Base-by-base conservation (phyloP, 2,329 filamentous ascomycete species). In the Colletotrichum karsti region DNA sequence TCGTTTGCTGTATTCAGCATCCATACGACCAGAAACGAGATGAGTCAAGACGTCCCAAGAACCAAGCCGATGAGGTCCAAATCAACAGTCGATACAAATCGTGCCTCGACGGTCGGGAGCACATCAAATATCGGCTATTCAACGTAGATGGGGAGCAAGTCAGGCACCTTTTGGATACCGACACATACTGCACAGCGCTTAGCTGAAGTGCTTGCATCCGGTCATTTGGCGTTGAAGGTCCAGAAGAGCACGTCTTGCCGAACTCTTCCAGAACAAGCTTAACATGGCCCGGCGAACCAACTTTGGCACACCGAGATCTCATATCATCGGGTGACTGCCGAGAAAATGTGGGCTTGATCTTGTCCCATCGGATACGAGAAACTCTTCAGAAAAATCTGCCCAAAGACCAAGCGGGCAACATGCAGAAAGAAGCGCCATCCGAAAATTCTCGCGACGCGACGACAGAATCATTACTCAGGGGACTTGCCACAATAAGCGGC, bases 181-280 rank as follows among this genome's bases (percentile, higher is more conserved):
- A n/a, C n/a, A n/a, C n/a, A n/a, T n/a, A n/a, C n/a, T n/a, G n/a
- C n/a, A n/a, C n/a, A n/a, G n/a, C n/a, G n/a, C n/a, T n/a, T n/a
- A n/a, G n/a, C n/a, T n/a, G n/a, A n/a, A n/a, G n/a, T n/a, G n/a
- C 2, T 4, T 8, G 18, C 20, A 37, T 24, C 18, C 2, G 30
- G 22, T 28, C 12, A 53, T 33, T 24, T 18, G 28, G 18, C 28
- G 20, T 6, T 6, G 20, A 20, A 5, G 30, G 12, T 5, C 30
- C 22, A 2, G 30, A 20, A 10, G 50, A 13, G 5, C 22, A 15
- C 30, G 26, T 8, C 33, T 9, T 41, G 22, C 26, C 44, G 57
- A 60, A 50, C 42, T 22, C 33, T 51, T 60, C 57, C 57, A 60
- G 57, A 60, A 51, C 15, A 41, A n/a, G 28, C 39, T 24, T 35